Percentiles rank a stretch among this genome's conserved stretches.
Evolutionary conservation across 2,329 filamentous ascomycete species (phyloP).

Genomic region (Magnaporthiopsis rhizophila): DNA sequence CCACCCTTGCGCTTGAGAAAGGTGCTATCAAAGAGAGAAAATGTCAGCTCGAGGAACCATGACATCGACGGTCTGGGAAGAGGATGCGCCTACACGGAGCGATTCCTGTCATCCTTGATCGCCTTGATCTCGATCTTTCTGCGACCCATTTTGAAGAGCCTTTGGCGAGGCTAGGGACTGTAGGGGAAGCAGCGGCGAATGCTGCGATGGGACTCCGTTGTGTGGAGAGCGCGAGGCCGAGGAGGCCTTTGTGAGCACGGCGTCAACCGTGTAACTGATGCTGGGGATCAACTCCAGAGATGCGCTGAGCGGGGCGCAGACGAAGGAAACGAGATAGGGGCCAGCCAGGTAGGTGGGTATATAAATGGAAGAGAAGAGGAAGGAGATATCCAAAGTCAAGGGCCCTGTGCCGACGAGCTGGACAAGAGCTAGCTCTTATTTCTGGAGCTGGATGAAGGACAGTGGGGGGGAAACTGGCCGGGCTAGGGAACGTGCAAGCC

Average conservation of each 20-base stretch:
- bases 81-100: constrained; percentile 70
- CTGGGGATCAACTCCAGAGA: not conserved
- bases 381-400: not conserved
- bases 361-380: not conserved
- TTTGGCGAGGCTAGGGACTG: not conserved
- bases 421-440: not conserved
- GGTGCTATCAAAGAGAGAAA: constrained; percentile 50
- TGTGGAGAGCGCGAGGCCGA: not conserved
- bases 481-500: not conserved
- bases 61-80: too few relatives aligned
- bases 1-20: constrained; percentile 98
- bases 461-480: not conserved
- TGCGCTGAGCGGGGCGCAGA: not conserved
- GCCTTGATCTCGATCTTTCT: constrained; percentile 99
- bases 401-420: not conserved
- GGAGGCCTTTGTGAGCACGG: not conserved
- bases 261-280: not conserved
- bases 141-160: constrained; percentile 65
- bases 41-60: not conserved
- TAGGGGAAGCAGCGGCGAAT: not conserved
- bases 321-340: not conserved
- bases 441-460: not conserved
- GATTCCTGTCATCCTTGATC: constrained; percentile 97
- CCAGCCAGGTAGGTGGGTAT: not conserved
- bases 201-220: not conserved